Evolutionary conservation across 1,284 basidiomycete species (phyloP).

Genomic region (Moesziomyces sp.): DNA sequence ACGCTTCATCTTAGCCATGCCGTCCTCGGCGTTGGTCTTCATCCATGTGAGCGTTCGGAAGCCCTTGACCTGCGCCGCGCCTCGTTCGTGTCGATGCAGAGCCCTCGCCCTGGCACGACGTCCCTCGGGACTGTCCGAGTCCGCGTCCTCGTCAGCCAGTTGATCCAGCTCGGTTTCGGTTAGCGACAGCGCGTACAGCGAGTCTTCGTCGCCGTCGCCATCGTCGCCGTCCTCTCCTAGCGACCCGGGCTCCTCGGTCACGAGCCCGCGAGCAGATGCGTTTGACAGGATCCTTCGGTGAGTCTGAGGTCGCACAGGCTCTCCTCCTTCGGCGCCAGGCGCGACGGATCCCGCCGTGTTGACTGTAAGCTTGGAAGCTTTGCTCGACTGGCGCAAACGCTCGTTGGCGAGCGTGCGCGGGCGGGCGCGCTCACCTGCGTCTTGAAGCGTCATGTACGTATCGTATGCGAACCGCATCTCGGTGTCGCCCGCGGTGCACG

Average conservation of each 20-base stretch:
- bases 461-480: conserved; percentile 60
- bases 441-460: conserved; percentile 47
- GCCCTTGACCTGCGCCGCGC: conserved; percentile 59
- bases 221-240: conserved; percentile 24
- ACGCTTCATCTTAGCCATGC: conserved; percentile 34
- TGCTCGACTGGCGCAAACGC: conserved; percentile 7
- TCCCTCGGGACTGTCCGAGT: conserved; percentile 41
- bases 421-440: conserved; percentile 47
- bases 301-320: conserved; percentile 3
- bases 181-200: conserved; percentile 36
- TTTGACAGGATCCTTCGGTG: conserved; percentile 20
- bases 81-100: conserved; percentile 55
- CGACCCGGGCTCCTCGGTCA: conserved; percentile 13
- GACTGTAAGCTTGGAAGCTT: conserved; percentile 2
- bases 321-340: conserved; percentile 4
- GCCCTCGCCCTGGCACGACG: conserved; percentile 37
- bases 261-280: conserved; percentile 5
- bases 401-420: conserved; percentile 27
- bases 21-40: conserved; percentile 58
- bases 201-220: conserved; percentile 18
- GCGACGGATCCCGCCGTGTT: not conserved
- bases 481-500: conserved; percentile 49
- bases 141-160: conserved; percentile 27
- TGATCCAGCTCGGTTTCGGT: conserved; percentile 37
- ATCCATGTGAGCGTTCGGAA: conserved; percentile 59